Evolutionary conservation across 1,139 yeast genomes (phyloP).

Genomic region (Eremothecium coryli): DNA sequence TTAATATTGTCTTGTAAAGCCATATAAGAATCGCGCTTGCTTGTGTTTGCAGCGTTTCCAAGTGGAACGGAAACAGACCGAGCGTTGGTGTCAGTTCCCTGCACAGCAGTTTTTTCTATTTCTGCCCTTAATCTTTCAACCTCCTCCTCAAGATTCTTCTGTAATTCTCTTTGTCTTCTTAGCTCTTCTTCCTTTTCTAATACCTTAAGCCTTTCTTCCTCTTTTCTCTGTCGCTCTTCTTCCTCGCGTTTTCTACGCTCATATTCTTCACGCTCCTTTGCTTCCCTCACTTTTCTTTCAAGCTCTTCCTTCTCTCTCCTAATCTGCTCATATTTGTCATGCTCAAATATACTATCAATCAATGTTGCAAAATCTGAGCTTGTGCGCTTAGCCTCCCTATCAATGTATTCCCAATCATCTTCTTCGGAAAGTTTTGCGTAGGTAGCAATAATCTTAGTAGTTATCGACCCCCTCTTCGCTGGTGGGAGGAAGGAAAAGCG

Average conservation of each 20-base stretch:
- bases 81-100: slow-evolving; percentile 13
- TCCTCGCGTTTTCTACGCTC: slow-evolving; percentile 34
- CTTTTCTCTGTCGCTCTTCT: slow-evolving; percentile 13
- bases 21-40: slow-evolving; percentile 19
- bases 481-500: slow-evolving; percentile 32
- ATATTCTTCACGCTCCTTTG: slow-evolving; percentile 43
- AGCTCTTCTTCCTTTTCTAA: slow-evolving; percentile 8
- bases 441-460: slow-evolving; percentile 57
- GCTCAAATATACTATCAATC: slow-evolving; percentile 66
- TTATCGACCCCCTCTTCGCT: slow-evolving; percentile 60
- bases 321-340: slow-evolving; percentile 49
- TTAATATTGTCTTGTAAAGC: slow-evolving; percentile 16
- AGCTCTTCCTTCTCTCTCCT: slow-evolving; percentile 44
- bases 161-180: slow-evolving; percentile 13
- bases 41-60: slow-evolving; percentile 8
- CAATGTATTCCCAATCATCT: slow-evolving; percentile 61
- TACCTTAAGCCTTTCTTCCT: slow-evolving; percentile 15
- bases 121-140: slow-evolving; percentile 21
- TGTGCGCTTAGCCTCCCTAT: slow-evolving; percentile 64
- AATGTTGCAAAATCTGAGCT: slow-evolving; percentile 69
- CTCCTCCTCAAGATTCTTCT: slow-evolving; percentile 23
- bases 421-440: slow-evolving; percentile 64
- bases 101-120: slow-evolving; percentile 10
- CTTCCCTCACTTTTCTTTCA: slow-evolving; percentile 36
- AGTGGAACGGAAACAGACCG: slow-evolving; percentile 35